Conservation (phyloP, 2,329 filamentous ascomycete genomes). For the Fusarium robinianum region DNA sequence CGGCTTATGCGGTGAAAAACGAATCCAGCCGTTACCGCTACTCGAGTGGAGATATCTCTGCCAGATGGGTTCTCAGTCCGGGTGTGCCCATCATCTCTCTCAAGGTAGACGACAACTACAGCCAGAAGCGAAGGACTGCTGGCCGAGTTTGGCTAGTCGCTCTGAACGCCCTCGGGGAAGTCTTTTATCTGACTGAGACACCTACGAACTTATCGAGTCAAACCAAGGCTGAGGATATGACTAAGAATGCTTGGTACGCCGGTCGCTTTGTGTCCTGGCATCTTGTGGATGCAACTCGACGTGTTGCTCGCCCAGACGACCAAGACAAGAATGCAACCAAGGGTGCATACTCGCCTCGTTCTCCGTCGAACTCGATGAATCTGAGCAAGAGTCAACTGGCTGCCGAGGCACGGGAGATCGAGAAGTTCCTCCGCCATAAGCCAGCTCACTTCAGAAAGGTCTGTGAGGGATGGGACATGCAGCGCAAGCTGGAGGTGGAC, state of each 20-base stretch:
- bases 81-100: constrained; percentile 90
- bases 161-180: constrained; percentile 90
- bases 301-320: constrained; percentile 72
- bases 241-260: constrained; percentile 76
- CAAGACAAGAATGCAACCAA: constrained; percentile 69
- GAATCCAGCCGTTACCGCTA: constrained; percentile 63
- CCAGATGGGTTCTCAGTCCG: constrained; percentile 87
- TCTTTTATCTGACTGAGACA: constrained; percentile 79
- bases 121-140: constrained; percentile 66
- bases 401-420: constrained; percentile 81
- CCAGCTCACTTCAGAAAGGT: constrained; percentile 78
- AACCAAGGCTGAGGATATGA: constrained; percentile 57
- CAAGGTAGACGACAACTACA: constrained; percentile 82
- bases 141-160: constrained; percentile 86
- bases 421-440: constrained; percentile 71
- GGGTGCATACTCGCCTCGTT: constrained; percentile 79
- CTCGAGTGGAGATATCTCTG: constrained; percentile 76
- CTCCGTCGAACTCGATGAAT: constrained; percentile 74
- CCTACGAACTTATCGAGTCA: constrained; percentile 61
- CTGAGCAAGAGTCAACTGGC: constrained; percentile 71
- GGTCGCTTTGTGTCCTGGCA: constrained; percentile 82
- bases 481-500: constrained; percentile 80
- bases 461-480: constrained; percentile 92
- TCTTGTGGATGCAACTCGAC: constrained; percentile 76
- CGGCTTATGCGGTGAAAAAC: constrained; percentile 75